phyloP scores from a whole-genome alignment of 768 basidiomycete genomes.

The Amanita rubescens region DNA sequence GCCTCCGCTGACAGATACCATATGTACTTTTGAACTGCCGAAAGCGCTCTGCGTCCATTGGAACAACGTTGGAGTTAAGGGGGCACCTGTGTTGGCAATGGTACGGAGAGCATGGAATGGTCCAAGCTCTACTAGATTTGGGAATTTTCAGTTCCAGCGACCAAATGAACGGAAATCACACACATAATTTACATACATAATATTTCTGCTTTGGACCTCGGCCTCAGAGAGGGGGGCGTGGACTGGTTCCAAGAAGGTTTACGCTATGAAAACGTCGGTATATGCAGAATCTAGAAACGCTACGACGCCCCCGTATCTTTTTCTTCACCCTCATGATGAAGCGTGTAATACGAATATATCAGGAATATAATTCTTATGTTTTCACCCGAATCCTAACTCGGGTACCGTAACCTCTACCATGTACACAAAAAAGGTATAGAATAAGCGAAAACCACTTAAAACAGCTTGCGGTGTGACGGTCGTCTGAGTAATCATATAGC shows the following conservation, averaged over 20 bases:
- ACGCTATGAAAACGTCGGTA: conserved; percentile 23
- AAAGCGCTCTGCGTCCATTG: conserved; percentile 60
- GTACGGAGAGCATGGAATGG: conserved; percentile 47
- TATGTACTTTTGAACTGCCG: conserved; percentile 40
- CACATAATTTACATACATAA: conserved; percentile 52
- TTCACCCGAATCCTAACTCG: no score
- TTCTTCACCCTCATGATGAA: no score
- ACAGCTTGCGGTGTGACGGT: no score
- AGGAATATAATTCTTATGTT: no score
- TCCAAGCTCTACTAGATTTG: conserved; percentile 42
- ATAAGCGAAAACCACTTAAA: no score
- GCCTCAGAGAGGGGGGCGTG: conserved; percentile 59
- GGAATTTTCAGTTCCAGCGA: not conserved
- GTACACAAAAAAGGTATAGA: no score
- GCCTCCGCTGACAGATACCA: conserved; percentile 59
- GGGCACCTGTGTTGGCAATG: conserved; percentile 52
- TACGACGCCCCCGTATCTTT: no score
- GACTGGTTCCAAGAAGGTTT: conserved; percentile 41
- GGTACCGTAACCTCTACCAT: no score
- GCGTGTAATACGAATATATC: no score
- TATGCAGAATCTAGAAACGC: no score
- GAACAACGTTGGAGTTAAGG: conserved; percentile 59
- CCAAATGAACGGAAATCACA: conserved; percentile 10
- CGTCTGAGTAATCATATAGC: no score
- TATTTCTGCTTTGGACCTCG: conserved; percentile 49